phyloP scores from a whole-genome alignment of 768 basidiomycete species.

The Leccinum pellstonianum region DNA sequence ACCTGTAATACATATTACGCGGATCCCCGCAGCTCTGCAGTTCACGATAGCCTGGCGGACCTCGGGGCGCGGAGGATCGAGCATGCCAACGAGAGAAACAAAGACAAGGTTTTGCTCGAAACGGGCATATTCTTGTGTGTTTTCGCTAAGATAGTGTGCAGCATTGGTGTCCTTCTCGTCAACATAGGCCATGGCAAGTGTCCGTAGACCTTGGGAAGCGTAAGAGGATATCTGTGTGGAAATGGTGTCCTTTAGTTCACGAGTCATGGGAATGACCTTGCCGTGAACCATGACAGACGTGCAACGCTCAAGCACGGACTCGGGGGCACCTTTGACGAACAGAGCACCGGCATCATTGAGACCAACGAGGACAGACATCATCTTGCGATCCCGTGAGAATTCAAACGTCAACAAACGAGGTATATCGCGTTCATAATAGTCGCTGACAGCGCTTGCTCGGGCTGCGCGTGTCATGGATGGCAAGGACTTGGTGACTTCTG shows the following conservation, averaged over 20 bases:
- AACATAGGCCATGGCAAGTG: slow-evolving; percentile 87
- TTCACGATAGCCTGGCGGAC: slow-evolving; percentile 83
- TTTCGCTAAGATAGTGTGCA: slow-evolving; percentile 77
- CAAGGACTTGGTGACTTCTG: slow-evolving; percentile 56
- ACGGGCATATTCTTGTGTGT: slow-evolving; percentile 75
- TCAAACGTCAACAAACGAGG: slow-evolving; percentile 91
- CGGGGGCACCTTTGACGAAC: slow-evolving; percentile 95
- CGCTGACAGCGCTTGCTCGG: slow-evolving; percentile 84
- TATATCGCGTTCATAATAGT: slow-evolving; percentile 72
- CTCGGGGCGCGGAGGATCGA: slow-evolving; percentile 96
- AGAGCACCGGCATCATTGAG: slow-evolving; percentile 70
- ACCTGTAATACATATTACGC: slow-evolving; percentile 96
- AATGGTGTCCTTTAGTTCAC: slow-evolving; percentile 56
- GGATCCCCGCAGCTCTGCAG: slow-evolving; percentile 89
- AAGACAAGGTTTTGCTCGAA: slow-evolving; percentile 94
- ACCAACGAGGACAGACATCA: slow-evolving; percentile 95
- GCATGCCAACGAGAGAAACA: slow-evolving; percentile 95
- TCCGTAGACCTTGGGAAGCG: slow-evolving; percentile 80
- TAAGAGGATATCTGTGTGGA: slow-evolving; percentile 68
- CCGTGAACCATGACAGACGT: slow-evolving; percentile 68
- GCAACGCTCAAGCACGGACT: slow-evolving; percentile 91
- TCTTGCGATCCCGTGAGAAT: slow-evolving; percentile 97
- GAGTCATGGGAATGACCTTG: slow-evolving; percentile 61
- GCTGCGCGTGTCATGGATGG: slow-evolving; percentile 50
- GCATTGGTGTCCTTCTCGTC: slow-evolving; percentile 76